Evolutionary conservation across 1,284 basidiomycete species (phyloP), one percentile per base, ranked within the genome.

Genomic region (Ceratobasidium sp.): DNA sequence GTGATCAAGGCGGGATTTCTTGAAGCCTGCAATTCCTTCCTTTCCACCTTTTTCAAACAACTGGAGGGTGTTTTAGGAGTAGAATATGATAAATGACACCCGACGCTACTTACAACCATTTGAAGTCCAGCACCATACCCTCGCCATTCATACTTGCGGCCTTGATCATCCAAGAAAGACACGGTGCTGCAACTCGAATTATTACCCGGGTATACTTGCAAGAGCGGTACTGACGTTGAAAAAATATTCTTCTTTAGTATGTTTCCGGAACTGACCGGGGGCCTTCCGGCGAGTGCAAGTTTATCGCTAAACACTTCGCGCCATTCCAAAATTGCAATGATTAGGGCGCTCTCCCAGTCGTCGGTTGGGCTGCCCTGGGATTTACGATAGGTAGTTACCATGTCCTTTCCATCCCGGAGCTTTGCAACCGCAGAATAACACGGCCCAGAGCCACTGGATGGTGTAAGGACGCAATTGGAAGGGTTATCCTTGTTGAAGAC

Each of bases 91-190:
- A 27, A 24, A 9, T 8, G 3, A 24, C 27, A 51, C 49, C 9
- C 13, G 19, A 39, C 8, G 24, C 22, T 29, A 61, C 65, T 58
- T 58, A 76, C 76, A n/a, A 53, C 54, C 61, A 74, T 66, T 31
- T 71, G 59, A 39, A 76, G 74, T 19, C 74, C 74, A 31, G 74
- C 7, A 31, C 74, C 74, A 11, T 64, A 65, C n/a, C 74, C 76
- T 43, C 65, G 68, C 76, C 64, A 76, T 22, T 53, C 74, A 19
- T 76, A 76, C 59, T 61, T 75, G 48, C 74, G 61, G 6, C 76
- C 76, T 43, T 72, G 74, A 19, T 71, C 73, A 54, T 76, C 74
- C 31, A 69, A 74, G 31, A 76, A 76, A 19, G 13, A 48, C n/a
- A 74, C 58, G 37, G 68, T 69, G 37, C 73, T 48, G n/a, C 27